These are phyloP conservation scores for Acidiella bohemica DNA, from an alignment of 495 filamentous ascomycete species.

Conservation along the genomic window DNA sequence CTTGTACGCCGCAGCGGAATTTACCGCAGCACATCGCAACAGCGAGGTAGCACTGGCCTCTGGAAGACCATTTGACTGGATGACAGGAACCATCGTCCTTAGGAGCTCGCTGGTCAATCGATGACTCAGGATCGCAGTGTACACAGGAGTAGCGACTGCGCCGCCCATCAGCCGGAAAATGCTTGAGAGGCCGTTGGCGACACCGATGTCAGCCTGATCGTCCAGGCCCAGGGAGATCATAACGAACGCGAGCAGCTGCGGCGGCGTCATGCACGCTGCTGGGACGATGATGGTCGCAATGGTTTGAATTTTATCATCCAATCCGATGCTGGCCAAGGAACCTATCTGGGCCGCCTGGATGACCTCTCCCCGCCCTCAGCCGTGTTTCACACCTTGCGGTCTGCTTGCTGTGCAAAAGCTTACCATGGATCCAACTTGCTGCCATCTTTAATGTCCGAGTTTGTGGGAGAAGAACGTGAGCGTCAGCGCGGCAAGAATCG, in stretches of 20 bases:
- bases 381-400: too few species aligned
- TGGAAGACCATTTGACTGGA: not conserved
- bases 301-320: slow-evolving; percentile 15
- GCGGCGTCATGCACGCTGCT: slow-evolving; percentile 6
- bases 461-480: slow-evolving; percentile 6
- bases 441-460: slow-evolving; percentile 17
- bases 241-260: slow-evolving; percentile 16
- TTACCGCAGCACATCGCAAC: slow-evolving; percentile 9
- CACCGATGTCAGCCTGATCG: slow-evolving; percentile 18
- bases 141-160: slow-evolving; percentile 19
- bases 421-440: slow-evolving; percentile 17
- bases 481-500: slow-evolving; percentile 11
- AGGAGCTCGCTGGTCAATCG: slow-evolving; percentile 9
- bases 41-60: not conserved
- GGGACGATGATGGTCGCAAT: slow-evolving; percentile 16
- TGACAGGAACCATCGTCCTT: slow-evolving; percentile 2
- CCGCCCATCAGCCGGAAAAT: slow-evolving; percentile 21
- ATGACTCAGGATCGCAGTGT: slow-evolving; percentile 17
- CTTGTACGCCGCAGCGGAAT: slow-evolving; percentile 17
- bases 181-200: slow-evolving; percentile 16
- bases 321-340: slow-evolving; percentile 12
- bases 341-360: slow-evolving; percentile 18
- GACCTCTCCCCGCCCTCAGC: not conserved
- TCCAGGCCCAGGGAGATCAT: slow-evolving; percentile 20
- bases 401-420: too few species aligned